Conservation (phyloP, 495 filamentous ascomycete species). For the Hypoxylon subgilvum region DNA sequence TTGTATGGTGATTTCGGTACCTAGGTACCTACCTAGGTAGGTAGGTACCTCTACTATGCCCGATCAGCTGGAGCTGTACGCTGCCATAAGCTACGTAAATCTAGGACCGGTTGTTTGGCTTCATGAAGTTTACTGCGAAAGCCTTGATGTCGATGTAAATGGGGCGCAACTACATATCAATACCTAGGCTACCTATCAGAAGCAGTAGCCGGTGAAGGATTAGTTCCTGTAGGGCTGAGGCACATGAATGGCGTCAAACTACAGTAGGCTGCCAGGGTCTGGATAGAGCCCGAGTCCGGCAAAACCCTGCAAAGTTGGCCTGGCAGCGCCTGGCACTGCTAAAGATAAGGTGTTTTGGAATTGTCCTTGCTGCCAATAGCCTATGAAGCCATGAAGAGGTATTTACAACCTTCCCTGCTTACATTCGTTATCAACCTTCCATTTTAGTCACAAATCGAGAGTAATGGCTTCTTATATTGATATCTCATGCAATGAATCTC, state of each 20-base stretch:
- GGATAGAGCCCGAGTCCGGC: neutral
- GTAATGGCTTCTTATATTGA: neutral
- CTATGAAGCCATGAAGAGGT: no score
- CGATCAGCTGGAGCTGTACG: no score
- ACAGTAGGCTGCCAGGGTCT: neutral
- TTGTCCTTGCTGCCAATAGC: neutral
- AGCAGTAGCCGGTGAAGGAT: no score
- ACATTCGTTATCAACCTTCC: constrained; percentile 1
- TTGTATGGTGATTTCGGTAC: no score
- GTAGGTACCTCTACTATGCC: no score
- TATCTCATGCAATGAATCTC: neutral
- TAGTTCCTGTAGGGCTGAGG: constrained; percentile 27
- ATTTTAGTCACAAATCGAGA: constrained; percentile 5
- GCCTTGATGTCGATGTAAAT: no score
- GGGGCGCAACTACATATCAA: no score
- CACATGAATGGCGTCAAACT: no score
- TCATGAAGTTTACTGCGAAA: neutral
- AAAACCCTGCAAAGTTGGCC: constrained; percentile 1
- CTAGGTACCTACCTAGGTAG: no score
- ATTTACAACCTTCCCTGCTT: neutral
- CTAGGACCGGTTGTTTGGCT: no score
- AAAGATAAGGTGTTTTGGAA: constrained; percentile 25
- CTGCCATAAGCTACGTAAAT: no score
- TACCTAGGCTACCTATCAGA: no score
- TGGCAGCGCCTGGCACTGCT: constrained; percentile 1